Evolutionary conservation across 306 rosid genomes (phyloP).

Genomic region (Alnus glutinosa): DNA sequence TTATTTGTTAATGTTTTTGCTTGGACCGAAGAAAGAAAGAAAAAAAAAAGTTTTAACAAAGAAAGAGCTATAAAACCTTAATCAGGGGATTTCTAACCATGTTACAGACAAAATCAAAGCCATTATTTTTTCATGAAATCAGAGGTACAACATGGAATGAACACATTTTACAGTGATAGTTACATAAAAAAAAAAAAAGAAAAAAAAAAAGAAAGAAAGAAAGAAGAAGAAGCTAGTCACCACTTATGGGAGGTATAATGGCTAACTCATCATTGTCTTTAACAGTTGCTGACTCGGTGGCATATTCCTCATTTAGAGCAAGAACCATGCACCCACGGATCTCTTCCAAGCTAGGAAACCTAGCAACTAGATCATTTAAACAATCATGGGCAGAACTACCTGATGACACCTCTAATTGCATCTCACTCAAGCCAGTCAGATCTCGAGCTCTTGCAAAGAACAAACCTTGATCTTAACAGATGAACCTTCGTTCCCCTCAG

Average conservation of each 20-base stretch:
- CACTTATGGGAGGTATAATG: slow-evolving; percentile 87
- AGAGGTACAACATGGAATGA: not conserved
- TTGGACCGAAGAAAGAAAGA: no score
- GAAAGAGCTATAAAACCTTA: no score
- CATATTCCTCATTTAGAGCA: slow-evolving; percentile 83
- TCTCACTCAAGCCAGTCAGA: slow-evolving; percentile 66
- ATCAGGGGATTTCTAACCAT: not conserved
- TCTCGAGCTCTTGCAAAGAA: slow-evolving; percentile 92
- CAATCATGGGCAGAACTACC: slow-evolving; percentile 79
- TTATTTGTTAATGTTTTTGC: no score
- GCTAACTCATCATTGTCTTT: slow-evolving; percentile 78
- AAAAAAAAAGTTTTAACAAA: no score
- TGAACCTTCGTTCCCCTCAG: slow-evolving; percentile 18
- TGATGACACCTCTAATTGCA: slow-evolving; percentile 60
- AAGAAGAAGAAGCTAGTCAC: slow-evolving; percentile 43
- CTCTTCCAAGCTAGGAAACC: slow-evolving; percentile 75
- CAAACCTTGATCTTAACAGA: slow-evolving; percentile 65
- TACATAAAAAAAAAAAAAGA: no score
- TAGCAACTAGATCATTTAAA: slow-evolving; percentile 55
- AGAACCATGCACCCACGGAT: slow-evolving; percentile 69
- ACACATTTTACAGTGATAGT: no score
- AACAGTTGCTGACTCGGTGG: slow-evolving; percentile 54
- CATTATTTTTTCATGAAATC: not conserved
- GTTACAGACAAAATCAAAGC: not conserved
- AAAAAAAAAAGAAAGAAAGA: no score